Evolutionary conservation across 306 rosid genomes (phyloP).

Genomic region (Trifolium fragiferum): DNA sequence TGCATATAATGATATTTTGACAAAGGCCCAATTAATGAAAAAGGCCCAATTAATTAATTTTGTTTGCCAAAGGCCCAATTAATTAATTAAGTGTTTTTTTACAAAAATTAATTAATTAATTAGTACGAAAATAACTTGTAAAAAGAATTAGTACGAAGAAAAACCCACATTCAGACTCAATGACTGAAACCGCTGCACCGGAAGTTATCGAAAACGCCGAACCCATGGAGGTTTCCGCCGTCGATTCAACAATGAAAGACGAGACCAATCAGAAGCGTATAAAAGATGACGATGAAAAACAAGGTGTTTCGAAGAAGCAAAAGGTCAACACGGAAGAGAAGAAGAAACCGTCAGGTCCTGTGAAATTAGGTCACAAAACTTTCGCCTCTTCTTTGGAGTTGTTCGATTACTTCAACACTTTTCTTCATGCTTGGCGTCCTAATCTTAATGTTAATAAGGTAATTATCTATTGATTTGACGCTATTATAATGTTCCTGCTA

Average conservation of each 20-base stretch:
- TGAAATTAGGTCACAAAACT: constrained; percentile 51
- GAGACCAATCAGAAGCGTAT: constrained; percentile 38
- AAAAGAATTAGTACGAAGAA: background rate
- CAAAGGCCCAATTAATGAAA: background rate
- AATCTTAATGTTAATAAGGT: constrained; percentile 75
- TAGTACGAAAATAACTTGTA: background rate
- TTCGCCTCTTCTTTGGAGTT: constrained; percentile 65
- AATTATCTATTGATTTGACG: background rate
- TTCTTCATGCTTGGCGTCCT: constrained; percentile 77
- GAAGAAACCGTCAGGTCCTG: constrained; percentile 39
- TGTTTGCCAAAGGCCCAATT: too few relatives aligned
- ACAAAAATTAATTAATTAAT: background rate
- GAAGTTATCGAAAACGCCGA: constrained; percentile 19
- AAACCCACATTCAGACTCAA: background rate
- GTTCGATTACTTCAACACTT: constrained; percentile 65
- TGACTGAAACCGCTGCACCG: constrained; percentile 37
- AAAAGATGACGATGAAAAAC: constrained; percentile 33
- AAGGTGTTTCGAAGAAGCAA: constrained; percentile 38
- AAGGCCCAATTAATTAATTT: too few relatives aligned
- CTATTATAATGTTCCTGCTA: too few relatives aligned
- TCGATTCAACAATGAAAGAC: background rate
- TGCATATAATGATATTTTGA: too few relatives aligned
- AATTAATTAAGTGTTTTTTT: too few relatives aligned
- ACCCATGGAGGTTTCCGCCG: background rate
- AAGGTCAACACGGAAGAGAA: constrained; percentile 41